Evolutionary conservation across 2,329 filamentous ascomycete species (phyloP).

Genomic region (Trichoderma sp.): DNA sequence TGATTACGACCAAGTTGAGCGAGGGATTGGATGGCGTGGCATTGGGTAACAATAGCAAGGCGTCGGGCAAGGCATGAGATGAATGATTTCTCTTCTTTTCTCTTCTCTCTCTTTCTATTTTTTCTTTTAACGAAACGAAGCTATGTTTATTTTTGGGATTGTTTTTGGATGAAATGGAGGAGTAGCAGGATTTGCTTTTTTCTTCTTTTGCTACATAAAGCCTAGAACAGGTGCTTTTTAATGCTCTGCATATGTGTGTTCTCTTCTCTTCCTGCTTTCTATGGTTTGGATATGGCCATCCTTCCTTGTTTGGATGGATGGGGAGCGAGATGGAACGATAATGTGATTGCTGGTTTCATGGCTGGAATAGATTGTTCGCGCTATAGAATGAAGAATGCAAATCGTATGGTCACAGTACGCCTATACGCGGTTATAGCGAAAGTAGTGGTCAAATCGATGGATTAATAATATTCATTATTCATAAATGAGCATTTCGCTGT

Average conservation of each 20-base stretch:
- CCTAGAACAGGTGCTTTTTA: constrained; percentile 5
- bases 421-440: not conserved
- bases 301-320: not conserved
- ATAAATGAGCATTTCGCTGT: not conserved
- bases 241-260: not conserved
- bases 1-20: constrained; percentile 41
- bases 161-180: not conserved
- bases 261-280: not conserved
- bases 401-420: not conserved
- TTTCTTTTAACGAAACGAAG: not conserved
- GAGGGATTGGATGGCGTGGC: constrained; percentile 32
- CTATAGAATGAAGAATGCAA: constrained; percentile 13
- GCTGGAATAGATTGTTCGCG: constrained; percentile 4
- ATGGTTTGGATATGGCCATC: not conserved
- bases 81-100: not conserved
- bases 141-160: not conserved
- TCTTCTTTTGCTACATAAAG: not conserved
- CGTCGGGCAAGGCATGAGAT: constrained; percentile 20
- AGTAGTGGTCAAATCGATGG: not conserved
- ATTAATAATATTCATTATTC: not conserved
- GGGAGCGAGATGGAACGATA: not conserved
- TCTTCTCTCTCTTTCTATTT: not conserved
- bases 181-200: not conserved
- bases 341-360: constrained; percentile 2
- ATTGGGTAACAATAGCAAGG: constrained; percentile 27